A percentile compares a stretch with the other conserved stretches of the same genome.
Evolutionary conservation across 495 filamentous ascomycete species (phyloP).

Genomic region (Zalerion maritima): DNA sequence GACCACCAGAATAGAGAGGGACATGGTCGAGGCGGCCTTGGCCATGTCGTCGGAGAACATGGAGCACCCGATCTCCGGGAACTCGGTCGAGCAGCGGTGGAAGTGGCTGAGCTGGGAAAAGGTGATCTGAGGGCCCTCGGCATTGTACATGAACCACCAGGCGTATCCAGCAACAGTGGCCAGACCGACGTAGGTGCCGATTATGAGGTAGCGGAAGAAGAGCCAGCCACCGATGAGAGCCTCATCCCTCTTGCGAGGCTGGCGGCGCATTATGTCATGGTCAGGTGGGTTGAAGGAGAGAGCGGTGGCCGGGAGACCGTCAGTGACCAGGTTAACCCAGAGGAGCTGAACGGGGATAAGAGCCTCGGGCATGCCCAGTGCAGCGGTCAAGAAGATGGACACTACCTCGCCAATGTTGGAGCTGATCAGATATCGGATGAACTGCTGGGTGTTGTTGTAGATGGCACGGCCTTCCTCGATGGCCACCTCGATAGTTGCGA

Average conservation of each 20-base stretch:
- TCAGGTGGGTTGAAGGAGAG: conserved; percentile 96
- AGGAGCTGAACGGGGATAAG: conserved; percentile 93
- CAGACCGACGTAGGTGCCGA: conserved; percentile 85
- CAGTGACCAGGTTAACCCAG: conserved; percentile 98
- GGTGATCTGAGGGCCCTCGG: conserved; percentile 79
- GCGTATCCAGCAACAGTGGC: conserved; percentile 96
- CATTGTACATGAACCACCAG: conserved; percentile 99
- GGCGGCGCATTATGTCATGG: conserved; percentile 89
- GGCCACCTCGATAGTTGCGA: conserved; percentile 90
- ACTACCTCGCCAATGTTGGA: conserved; percentile 99
- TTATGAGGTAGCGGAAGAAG: conserved; percentile 94
- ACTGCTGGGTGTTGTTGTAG: conserved; percentile 99
- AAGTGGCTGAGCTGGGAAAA: conserved; percentile 91
- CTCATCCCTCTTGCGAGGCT: conserved; percentile 84
- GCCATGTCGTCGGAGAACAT: conserved; percentile 88
- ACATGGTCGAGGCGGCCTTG: conserved; percentile 89
- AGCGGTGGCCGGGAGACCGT: conserved; percentile 91
- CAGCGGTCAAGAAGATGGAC: conserved; percentile 96
- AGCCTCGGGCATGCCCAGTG: conserved; percentile 94
- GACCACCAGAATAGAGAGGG: conserved; percentile 79
- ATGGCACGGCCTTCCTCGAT: conserved; percentile 97
- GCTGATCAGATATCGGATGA: conserved; percentile 97
- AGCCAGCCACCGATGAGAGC: conserved; percentile 85
- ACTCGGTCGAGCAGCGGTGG: conserved; percentile 76
- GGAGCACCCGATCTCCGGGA: conserved; percentile 82